These are phyloP conservation scores for Gossypium lobatum DNA, from an alignment of 441 rosid genomes.

Conservation along the genomic window DNA sequence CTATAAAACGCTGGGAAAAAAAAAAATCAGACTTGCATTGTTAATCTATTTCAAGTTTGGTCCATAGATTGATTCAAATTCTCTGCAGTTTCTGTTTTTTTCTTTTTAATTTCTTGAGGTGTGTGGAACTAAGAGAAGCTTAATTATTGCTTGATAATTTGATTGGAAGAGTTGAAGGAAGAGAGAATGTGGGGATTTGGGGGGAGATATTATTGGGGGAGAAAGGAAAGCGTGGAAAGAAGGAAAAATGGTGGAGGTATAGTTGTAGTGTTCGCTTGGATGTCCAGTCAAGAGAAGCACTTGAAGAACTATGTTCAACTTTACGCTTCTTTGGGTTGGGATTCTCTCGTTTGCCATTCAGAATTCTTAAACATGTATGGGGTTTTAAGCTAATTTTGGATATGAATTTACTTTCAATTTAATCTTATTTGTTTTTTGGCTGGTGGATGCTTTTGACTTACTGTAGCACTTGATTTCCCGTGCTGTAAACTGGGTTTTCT, in stretches of 20 bases:
- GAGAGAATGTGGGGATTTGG: slow-evolving; percentile 71
- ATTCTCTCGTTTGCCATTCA: slow-evolving; percentile 81
- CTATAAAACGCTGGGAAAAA: neutral
- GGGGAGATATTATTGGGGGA: slow-evolving; percentile 72
- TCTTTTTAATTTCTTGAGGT: neutral
- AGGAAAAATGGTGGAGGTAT: slow-evolving; percentile 41
- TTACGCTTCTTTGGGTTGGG: slow-evolving; percentile 62
- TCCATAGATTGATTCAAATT: slow-evolving; percentile 16
- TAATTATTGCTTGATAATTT: neutral
- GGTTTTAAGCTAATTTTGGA: neutral
- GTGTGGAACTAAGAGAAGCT: neutral
- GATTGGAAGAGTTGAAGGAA: neutral
- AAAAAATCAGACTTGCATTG: neutral
- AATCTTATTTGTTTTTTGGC: neutral
- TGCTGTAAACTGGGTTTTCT: neutral
- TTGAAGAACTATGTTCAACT: slow-evolving; percentile 56
- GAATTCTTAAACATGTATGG: slow-evolving; percentile 70
- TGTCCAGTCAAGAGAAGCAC: slow-evolving; percentile 74
- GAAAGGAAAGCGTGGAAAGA: slow-evolving; percentile 30
- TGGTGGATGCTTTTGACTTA: slow-evolving; percentile 2
- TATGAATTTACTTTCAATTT: neutral
- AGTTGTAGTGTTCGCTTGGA: slow-evolving; percentile 80
- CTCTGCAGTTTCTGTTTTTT: neutral
- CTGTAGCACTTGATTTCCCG: neutral
- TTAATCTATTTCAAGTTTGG: neutral